Evolutionary conservation across 139 green algal genomes (phyloP).

Genomic region (Chlorella vulgaris): DNA sequence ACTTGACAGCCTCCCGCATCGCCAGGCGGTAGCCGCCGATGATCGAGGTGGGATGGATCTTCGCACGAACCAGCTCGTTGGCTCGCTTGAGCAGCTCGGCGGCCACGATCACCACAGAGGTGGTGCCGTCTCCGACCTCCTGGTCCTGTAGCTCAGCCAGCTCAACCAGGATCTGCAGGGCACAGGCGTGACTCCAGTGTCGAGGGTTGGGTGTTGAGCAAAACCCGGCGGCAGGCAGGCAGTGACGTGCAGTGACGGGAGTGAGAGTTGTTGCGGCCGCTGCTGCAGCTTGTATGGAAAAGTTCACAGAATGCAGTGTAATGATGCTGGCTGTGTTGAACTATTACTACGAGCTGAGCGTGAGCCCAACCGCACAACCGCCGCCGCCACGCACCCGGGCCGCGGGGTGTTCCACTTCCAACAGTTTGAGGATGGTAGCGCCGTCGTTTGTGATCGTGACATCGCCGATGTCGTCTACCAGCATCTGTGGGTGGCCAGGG

Average conservation of each 20-base stretch:
- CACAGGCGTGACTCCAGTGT: neutral
- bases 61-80: conserved; percentile 93
- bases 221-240: no score
- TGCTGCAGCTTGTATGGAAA: no score
- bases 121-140: conserved; percentile 99
- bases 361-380: neutral
- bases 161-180: conserved; percentile 96
- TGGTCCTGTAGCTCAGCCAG: conserved; percentile 97
- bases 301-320: no score
- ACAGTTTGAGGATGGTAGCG: conserved; percentile 97
- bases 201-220: no score
- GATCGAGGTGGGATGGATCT: conserved; percentile 99
- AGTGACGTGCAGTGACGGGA: no score
- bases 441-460: conserved; percentile 99
- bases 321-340: neutral
- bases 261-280: no score
- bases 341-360: neutral
- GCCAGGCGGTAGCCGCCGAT: conserved; percentile 96
- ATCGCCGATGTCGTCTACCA: conserved; percentile 99
- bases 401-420: conserved; percentile 98
- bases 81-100: conserved; percentile 95
- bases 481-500: conserved; percentile 91
- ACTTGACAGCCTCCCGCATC: conserved; percentile 95
- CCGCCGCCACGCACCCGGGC: conserved; percentile 86
- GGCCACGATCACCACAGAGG: conserved; percentile 97